These are phyloP conservation scores for Ceratocystis colombiana DNA, from an alignment of 2,329 filamentous ascomycete genomes.

Conservation along the genomic window DNA sequence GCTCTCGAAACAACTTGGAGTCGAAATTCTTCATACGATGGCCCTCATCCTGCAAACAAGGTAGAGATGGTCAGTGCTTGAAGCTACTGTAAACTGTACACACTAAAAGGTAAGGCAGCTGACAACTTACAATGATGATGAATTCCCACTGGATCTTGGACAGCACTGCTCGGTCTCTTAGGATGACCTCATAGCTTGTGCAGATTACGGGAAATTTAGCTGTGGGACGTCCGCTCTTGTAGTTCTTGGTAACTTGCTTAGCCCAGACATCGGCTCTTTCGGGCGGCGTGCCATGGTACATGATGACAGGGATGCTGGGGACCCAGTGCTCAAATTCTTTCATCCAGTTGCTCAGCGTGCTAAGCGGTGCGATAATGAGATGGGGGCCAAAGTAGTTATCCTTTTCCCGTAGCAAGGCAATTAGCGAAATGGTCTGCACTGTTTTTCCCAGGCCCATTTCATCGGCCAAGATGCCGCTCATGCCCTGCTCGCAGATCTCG, in stretches of 20 bases:
- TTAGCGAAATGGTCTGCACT: constrained; percentile 77
- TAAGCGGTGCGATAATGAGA: constrained; percentile 79
- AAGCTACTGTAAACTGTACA: neutral
- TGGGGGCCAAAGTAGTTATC: constrained; percentile 78
- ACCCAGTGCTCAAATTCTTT: constrained; percentile 89
- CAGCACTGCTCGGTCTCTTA: constrained; percentile 75
- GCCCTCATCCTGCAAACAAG: constrained; percentile 63
- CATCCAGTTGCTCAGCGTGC: constrained; percentile 91
- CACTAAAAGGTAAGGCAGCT: neutral
- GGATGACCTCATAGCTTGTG: constrained; percentile 92
- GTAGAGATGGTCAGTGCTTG: constrained; percentile 13
- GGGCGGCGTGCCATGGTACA: constrained; percentile 79
- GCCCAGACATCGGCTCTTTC: constrained; percentile 67
- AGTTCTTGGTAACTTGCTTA: constrained; percentile 58
- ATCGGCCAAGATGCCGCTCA: constrained; percentile 84
- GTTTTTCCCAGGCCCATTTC: constrained; percentile 94
- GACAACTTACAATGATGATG: constrained; percentile 68
- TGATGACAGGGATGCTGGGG: constrained; percentile 72
- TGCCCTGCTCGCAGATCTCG: constrained; percentile 65
- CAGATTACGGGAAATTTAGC: constrained; percentile 77
- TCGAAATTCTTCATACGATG: constrained; percentile 97
- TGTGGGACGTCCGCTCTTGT: constrained; percentile 42
- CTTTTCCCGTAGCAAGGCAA: constrained; percentile 78
- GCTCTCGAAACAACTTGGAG: constrained; percentile 77
- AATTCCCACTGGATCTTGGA: constrained; percentile 89